Base-by-base conservation (phyloP, 495 filamentous ascomycete species). In the Cercophora scortea region DNA sequence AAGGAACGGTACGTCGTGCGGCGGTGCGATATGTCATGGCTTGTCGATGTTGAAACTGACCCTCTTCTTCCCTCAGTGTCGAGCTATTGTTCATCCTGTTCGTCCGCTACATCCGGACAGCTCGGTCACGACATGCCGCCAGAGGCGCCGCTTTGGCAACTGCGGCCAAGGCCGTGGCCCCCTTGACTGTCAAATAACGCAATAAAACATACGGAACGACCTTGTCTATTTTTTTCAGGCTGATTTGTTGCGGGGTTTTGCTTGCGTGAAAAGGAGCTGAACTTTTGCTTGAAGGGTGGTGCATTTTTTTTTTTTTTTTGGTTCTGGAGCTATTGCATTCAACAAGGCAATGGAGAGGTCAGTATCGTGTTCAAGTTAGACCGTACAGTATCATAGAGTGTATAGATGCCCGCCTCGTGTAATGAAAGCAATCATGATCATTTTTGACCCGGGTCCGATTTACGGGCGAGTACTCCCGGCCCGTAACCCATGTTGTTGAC, bases 41-140 rank as follows among this genome's bases (percentile, higher is more conserved):
- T 25, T 1, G 13, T 9, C n/a, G 12, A 17, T 17, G n/a, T 41
- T 45, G 33, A 39, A n/a, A 42, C 65, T 72, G 49, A 63, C 57
- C 52, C 53, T 12, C 36, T 40, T 42, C 25, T 39, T 47, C 5
- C 2, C 25, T 8, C 58, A 94, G 91, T 51, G 87, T 97, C 75
- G 93, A 97, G 70, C 76, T 98, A 46, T 57, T 89, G 13, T 97
- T 96, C 70, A 72, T 97, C 57, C 68, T 95, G 16, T 79, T 98
- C 17, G 90, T 95, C 69, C 80, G 86, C 52, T 93, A 89, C 60
- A 50, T 95, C 53, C 79, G 81, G 46, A 82, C 82, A 58, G 53
- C 96, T 47, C 79, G 80, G 61, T 78, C 81, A 40, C 75, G 87
- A 58, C 84, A 88, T 66, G 74, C 96, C 36, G 71, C 79, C 52